Evolutionary conservation across 2,329 filamentous ascomycete genomes (phyloP), one percentile per base, ranked within the genome.

Genomic region (Plenodomus lindquistii): DNA sequence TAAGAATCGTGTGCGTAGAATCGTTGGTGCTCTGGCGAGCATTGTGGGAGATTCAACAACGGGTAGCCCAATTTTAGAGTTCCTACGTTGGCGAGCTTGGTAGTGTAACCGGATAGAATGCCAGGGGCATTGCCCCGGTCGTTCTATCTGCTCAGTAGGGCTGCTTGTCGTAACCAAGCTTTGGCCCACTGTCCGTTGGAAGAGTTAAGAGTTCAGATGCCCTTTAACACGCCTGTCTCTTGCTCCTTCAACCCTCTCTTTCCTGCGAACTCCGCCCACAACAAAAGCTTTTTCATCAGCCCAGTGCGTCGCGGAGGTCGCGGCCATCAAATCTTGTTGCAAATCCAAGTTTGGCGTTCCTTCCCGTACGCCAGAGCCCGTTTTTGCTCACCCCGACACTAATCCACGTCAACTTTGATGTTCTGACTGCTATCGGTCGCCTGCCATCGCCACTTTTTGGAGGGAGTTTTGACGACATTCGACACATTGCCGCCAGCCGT

Each of bases 121-220:
- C n/a, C n/a, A n/a, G n/a, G n/a, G n/a, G 27, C 9, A 9, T 31
- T 31, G 64, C 36, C 36, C 18, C 62, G 62, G 52, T 62, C 61
- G 66, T 64, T 64, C 66, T 63, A 60, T 55, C 36, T 50, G 50
- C 50, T 54, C 49, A 46, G 53, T 8, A 31, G 27, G 27, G 27
- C 27, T 66, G 52, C 59, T 66, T 52, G 64, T 69, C 65, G 65
- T 67, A 65, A 67, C 64, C 55, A 62, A 60, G 61, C 63, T 62
- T 63, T 63, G 61, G 62, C 61, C 63, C 63, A 62, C 61, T 63
- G 57, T 66, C 59, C 63, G 5, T 11, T 24, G n/a, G n/a, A n/a
- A n/a, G n/a, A n/a, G 22, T 49, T 55, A 55, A 9, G n/a, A n/a
- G 9, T 9, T 63, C 53, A 62, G 60, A 67, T 42, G 55, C 51